Evolutionary conservation across 1,284 basidiomycete genomes (phyloP).

Genomic region (Takashimella koratensis): DNA sequence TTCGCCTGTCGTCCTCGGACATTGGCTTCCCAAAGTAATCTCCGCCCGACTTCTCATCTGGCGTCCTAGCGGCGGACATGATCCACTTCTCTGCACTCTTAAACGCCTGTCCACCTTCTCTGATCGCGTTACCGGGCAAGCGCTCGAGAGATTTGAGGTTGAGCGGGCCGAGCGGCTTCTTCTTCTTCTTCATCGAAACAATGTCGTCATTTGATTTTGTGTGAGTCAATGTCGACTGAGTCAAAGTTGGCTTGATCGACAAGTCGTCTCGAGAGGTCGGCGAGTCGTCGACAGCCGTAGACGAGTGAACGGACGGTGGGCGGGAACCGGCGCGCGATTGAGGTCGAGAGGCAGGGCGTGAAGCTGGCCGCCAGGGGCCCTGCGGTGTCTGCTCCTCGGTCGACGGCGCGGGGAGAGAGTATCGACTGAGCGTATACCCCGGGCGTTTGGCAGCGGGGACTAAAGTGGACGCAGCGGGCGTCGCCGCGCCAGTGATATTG

Average conservation of each 20-base stretch:
- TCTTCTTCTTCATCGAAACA: slow-evolving; percentile 23
- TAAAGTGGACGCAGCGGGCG: slow-evolving; percentile 57
- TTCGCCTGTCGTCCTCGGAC: slow-evolving; percentile 49
- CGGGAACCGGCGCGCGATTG: slow-evolving; percentile 11
- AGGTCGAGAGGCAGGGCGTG: slow-evolving; percentile 19
- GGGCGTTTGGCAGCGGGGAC: slow-evolving; percentile 64
- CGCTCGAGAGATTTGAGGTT: slow-evolving; percentile 26
- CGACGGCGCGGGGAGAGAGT: slow-evolving; percentile 21
- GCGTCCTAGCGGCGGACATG: slow-evolving; percentile 29
- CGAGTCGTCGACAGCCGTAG: slow-evolving; percentile 29
- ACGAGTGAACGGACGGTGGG: slow-evolving; percentile 31
- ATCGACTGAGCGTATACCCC: slow-evolving; percentile 66
- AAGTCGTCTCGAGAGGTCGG: slow-evolving; percentile 6
- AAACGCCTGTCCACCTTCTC: slow-evolving; percentile 27
- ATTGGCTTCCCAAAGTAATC: slow-evolving; percentile 45
- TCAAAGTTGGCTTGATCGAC: neutral
- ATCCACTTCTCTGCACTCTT: slow-evolving; percentile 43
- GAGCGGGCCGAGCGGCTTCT: slow-evolving; percentile 24
- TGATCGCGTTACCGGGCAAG: slow-evolving; percentile 27
- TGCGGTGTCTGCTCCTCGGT: neutral
- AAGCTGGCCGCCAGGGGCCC: slow-evolving; percentile 30
- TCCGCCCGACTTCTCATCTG: slow-evolving; percentile 29
- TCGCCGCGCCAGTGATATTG: slow-evolving; percentile 59
- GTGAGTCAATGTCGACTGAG: no score
- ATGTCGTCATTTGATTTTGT: slow-evolving; percentile 36